phyloP scores from a whole-genome alignment of 2,329 filamentous ascomycete genomes.

The Aspergillus fijiensis region DNA sequence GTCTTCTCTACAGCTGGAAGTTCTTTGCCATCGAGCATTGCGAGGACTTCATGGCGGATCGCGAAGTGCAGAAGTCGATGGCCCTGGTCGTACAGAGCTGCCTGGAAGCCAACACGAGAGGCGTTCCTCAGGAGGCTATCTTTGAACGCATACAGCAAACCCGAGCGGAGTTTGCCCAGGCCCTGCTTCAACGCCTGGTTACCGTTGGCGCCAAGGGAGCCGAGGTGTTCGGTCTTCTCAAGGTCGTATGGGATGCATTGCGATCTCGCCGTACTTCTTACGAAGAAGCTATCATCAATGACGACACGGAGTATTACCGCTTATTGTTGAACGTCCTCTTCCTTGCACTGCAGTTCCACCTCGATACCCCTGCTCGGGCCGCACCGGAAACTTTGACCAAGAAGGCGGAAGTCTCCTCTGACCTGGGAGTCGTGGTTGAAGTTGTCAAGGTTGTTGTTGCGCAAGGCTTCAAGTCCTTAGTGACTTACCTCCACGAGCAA shows the following conservation, averaged over 20 bases:
- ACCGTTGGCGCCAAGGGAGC: slow-evolving; percentile 51
- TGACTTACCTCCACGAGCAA: slow-evolving; percentile 76
- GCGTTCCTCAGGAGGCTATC: slow-evolving; percentile 73
- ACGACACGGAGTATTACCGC: slow-evolving; percentile 72
- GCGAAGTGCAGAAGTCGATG: slow-evolving; percentile 66
- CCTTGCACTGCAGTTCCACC: slow-evolving; percentile 65
- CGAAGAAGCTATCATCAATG: slow-evolving; percentile 57
- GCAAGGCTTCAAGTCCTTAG: slow-evolving; percentile 77
- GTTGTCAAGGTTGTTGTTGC: slow-evolving; percentile 77
- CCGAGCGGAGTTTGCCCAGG: slow-evolving; percentile 76
- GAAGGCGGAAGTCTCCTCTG: slow-evolving; percentile 40
- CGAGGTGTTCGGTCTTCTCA: slow-evolving; percentile 56
- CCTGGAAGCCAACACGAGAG: slow-evolving; percentile 71
- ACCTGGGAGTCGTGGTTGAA: slow-evolving; percentile 67
- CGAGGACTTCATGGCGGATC: slow-evolving; percentile 56
- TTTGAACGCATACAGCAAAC: slow-evolving; percentile 75
- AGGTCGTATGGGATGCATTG: slow-evolving; percentile 61
- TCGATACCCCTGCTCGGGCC: slow-evolving; percentile 35
- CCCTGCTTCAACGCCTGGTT: slow-evolving; percentile 76
- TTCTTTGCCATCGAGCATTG: slow-evolving; percentile 81
- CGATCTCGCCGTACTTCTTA: slow-evolving; percentile 56
- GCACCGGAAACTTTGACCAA: slow-evolving; percentile 36
- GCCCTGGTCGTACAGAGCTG: slow-evolving; percentile 74
- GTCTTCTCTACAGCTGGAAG: slow-evolving; percentile 86
- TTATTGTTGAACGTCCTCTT: slow-evolving; percentile 82